Conservation (phyloP, 1,284 basidiomycete species). For the Ustilago tritici region DNA sequence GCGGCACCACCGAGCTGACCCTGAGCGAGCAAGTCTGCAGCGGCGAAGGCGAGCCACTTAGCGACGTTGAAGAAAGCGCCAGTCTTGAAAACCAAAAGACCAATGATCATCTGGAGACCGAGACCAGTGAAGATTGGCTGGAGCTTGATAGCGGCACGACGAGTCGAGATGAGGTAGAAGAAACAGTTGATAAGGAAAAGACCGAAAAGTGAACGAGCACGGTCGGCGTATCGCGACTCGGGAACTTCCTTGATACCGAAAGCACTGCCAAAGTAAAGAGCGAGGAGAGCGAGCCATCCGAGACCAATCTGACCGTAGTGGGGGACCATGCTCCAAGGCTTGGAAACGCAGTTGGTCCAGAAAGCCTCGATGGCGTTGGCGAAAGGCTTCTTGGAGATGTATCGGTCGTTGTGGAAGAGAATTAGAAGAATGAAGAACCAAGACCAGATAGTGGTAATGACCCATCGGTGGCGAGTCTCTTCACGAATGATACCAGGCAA, state of each 20-base stretch:
- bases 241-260: conserved; percentile 59
- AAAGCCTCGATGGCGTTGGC: conserved; percentile 38
- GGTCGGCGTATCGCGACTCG: conserved; percentile 52
- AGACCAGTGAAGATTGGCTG: conserved; percentile 60
- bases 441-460: conserved; percentile 56
- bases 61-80: conserved; percentile 60
- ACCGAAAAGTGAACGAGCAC: conserved; percentile 60
- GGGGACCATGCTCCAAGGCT: conserved; percentile 59
- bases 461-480: conserved; percentile 54
- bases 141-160: conserved; percentile 54
- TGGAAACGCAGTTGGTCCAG: conserved; percentile 47
- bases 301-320: conserved; percentile 47
- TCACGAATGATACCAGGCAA: conserved; percentile 51
- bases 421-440: conserved; percentile 67
- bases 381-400: conserved; percentile 61
- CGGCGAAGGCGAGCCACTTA: conserved; percentile 61
- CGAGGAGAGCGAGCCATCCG: conserved; percentile 59
- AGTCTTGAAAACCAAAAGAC: conserved; percentile 66
- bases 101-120: conserved; percentile 65
- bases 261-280: conserved; percentile 59
- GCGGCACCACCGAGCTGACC: conserved; percentile 59
- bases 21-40: conserved; percentile 60
- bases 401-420: conserved; percentile 64
- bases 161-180: conserved; percentile 54
- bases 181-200: conserved; percentile 60